phyloP scores from a whole-genome alignment of 495 filamentous ascomycete species.

The Amorphotheca resinae region DNA sequence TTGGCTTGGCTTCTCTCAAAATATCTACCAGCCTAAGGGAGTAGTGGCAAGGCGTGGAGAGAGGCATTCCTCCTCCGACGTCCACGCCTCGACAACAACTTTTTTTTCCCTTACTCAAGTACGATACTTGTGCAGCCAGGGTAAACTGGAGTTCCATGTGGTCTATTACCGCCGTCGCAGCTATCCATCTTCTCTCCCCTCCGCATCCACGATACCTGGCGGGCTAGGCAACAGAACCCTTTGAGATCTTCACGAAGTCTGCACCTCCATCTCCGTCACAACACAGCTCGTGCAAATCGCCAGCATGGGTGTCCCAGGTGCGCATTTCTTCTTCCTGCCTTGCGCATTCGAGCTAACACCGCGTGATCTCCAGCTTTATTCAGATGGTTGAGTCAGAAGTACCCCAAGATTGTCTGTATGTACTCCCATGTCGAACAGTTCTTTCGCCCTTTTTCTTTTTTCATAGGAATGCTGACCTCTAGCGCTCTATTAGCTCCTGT shows the following conservation, averaged over 20 bases:
- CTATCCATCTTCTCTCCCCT: neutral
- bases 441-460: conserved; percentile 20
- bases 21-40: too few relatives aligned
- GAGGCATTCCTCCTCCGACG: too few relatives aligned
- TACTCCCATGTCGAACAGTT: neutral
- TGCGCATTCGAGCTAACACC: neutral
- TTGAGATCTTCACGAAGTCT: neutral
- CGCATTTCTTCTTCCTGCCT: conserved; percentile 15
- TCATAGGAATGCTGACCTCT: conserved; percentile 63
- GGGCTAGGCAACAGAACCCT: conserved; percentile 1
- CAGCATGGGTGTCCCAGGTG: conserved; percentile 85
- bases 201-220: neutral
- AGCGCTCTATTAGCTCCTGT: conserved; percentile 53
- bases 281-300: conserved; percentile 1
- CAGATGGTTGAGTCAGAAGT: conserved; percentile 86
- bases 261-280: neutral
- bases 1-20: too few relatives aligned
- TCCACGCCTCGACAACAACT: too few relatives aligned
- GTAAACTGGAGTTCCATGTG: too few relatives aligned
- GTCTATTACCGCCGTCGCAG: neutral
- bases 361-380: conserved; percentile 12
- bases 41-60: too few relatives aligned
- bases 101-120: too few relatives aligned
- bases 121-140: too few relatives aligned
- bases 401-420: conserved; percentile 24